phyloP scores from a whole-genome alignment of 768 basidiomycete genomes.

The Podaxis rugospora region DNA sequence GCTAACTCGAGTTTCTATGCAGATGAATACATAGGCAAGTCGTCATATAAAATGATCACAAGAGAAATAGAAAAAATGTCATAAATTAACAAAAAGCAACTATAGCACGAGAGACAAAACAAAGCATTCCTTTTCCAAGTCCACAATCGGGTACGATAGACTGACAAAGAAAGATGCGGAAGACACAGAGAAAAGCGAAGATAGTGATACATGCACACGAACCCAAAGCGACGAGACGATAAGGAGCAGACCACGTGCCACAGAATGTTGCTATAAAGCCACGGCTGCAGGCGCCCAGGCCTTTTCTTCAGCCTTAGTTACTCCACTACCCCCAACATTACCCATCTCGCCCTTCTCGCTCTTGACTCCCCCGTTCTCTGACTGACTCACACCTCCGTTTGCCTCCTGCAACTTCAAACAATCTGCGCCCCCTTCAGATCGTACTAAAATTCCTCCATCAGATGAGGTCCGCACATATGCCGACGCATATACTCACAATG shows the following conservation, averaged over 20 bases:
- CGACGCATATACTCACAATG: conserved; percentile 60
- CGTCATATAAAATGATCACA: neutral
- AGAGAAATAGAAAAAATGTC: neutral
- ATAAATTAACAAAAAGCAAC: conserved; percentile 6
- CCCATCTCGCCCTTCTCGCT: conserved; percentile 10
- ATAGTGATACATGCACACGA: neutral
- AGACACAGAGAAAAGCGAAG: neutral
- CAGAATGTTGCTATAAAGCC: conserved; percentile 5
- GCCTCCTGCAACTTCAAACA: conserved; percentile 22
- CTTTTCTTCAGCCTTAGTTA: neutral
- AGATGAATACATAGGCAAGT: neutral
- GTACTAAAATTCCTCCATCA: conserved; percentile 9
- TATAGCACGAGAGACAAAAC: neutral
- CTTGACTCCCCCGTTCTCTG: neutral
- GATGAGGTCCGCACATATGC: neutral
- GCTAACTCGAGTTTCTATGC: neutral
- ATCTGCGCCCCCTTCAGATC: conserved; percentile 27
- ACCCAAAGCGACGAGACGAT: neutral
- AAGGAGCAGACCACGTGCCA: neutral
- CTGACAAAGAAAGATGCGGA: neutral
- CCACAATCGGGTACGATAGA: neutral
- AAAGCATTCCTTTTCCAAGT: conserved; percentile 11
- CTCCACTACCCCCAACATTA: conserved; percentile 6
- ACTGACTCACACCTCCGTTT: neutral
- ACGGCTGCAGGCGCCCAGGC: neutral